phyloP scores from a whole-genome alignment of 2,329 filamentous ascomycete species.

The Talaromyces piceae region DNA sequence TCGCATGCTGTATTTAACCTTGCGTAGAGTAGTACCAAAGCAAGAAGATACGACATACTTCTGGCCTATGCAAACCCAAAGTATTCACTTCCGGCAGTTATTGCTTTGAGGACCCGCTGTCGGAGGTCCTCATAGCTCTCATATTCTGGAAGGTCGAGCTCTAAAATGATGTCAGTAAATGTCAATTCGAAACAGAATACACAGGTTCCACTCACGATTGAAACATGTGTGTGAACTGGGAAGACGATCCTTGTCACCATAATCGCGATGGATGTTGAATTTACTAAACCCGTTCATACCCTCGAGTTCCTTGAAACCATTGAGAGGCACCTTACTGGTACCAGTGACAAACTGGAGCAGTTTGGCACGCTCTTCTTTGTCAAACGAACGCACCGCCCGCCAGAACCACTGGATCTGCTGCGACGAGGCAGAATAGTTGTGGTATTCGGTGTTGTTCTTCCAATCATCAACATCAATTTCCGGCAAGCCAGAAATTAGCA shows the following conservation, averaged over 20 bases:
- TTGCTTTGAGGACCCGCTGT: slow-evolving; percentile 83
- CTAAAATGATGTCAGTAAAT: slow-evolving; percentile 38
- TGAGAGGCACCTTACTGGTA: slow-evolving; percentile 95
- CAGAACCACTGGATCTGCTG: slow-evolving; percentile 99
- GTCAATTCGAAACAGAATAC: slow-evolving; percentile 12
- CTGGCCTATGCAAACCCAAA: slow-evolving; percentile 81
- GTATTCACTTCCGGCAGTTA: slow-evolving; percentile 94
- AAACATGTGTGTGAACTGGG: slow-evolving; percentile 98
- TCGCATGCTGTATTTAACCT: slow-evolving; percentile 26
- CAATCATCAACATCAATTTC: slow-evolving; percentile 98
- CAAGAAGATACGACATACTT: slow-evolving; percentile 7
- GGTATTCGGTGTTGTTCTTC: slow-evolving; percentile 98
- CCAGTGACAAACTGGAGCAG: slow-evolving; percentile 96
- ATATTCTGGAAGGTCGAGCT: slow-evolving; percentile 97
- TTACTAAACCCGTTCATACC: slow-evolving; percentile 98
- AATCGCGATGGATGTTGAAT: slow-evolving; percentile 98
- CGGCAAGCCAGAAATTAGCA: slow-evolving; percentile 91
- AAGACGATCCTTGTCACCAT: slow-evolving; percentile 89
- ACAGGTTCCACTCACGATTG: slow-evolving; percentile 69
- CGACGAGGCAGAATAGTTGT: slow-evolving; percentile 91
- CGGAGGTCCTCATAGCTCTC: slow-evolving; percentile 89
- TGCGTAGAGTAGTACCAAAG: slow-evolving; percentile 11
- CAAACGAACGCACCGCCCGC: slow-evolving; percentile 92
- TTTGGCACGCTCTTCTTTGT: slow-evolving; percentile 98
- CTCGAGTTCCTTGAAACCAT: slow-evolving; percentile 97